Evolutionary conservation across 2,329 filamentous ascomycete species (phyloP), one percentile per base, ranked within the genome.

Genomic region (Penicillium sclerotiorum): DNA sequence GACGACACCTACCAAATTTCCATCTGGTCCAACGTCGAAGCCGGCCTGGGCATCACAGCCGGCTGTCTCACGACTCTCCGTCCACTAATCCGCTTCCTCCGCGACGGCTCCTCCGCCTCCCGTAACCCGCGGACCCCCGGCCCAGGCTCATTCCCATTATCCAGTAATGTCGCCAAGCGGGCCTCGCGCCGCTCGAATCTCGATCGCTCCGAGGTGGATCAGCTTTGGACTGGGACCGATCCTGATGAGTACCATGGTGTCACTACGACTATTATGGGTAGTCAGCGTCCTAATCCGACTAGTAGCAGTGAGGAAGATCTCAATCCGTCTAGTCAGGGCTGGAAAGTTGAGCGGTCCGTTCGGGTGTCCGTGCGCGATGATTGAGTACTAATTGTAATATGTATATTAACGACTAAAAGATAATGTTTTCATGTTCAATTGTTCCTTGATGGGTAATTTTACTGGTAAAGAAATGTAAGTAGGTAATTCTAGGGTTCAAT

Each of bases 1-100:
- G 71, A 67, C 55, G 69, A 75, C 39, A 78, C 76, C 2, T 69
- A 69, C 50, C 75, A 74, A 55, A 70, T 76, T 39, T 65, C 71
- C 37, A 71, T 75, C 27, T 69, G 65, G 65, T 68, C 66, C 13
- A 57, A 64, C 15, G 49, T 68, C 35, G 66, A 69, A 53, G 61
- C 61, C 3, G 63, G 66, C 8, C 57, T 69, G 4, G 66, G 70
- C 15, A 74, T 76, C 43, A 68, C 65, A 3, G 77, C 65, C 3
- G 63, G 65, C 5, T 67, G 59, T 45, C 59, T 67, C 7, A 61
- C 57, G 28, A 67, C 77, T 2, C 61, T 79, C 1, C 72, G 76
- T 1, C 77, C 77, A 0, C 64, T 80, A 0, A 59, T 79, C 28
- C 72, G 64, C n/a, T 58, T 60, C n/a, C 49, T 65, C 18, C 59